Evolutionary conservation across 495 filamentous ascomycete species (phyloP).

Genomic region (Lophiotrema nucula): DNA sequence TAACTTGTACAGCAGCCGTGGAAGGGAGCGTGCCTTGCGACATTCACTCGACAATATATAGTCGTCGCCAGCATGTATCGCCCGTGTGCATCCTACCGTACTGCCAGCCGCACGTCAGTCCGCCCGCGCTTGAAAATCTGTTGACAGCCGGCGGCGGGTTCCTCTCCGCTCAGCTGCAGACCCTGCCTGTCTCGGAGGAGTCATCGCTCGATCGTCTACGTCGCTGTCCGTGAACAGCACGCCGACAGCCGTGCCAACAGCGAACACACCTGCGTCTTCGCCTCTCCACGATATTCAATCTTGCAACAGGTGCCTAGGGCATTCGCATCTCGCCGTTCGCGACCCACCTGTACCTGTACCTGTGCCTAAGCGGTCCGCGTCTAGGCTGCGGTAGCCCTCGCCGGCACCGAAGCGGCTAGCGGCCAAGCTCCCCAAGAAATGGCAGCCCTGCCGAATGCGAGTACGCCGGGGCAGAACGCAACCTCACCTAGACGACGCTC

Average conservation of each 20-base stretch:
- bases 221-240: too few species aligned
- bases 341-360: neutral
- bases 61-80: neutral
- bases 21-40: neutral
- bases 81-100: neutral
- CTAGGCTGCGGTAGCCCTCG: neutral
- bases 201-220: too few species aligned
- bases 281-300: too few species aligned
- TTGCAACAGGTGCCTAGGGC: too few species aligned
- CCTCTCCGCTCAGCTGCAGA: too few species aligned
- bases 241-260: too few species aligned
- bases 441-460: too few species aligned
- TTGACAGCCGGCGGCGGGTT: neutral
- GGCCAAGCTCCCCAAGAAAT: too few species aligned
- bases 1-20: neutral
- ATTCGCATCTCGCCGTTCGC: too few species aligned
- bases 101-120: neutral
- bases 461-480: too few species aligned
- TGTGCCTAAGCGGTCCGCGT: neutral
- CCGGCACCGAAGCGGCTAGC: neutral
- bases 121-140: neutral
- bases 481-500: neutral
- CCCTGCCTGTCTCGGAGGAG: too few species aligned
- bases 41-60: slow-evolving; percentile 1
- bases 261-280: too few species aligned